Percentiles rank a stretch among this genome's conserved stretches.
Evolutionary conservation across 495 filamentous ascomycete species (phyloP).

Genomic region (Lasiosphaeris hirsuta): DNA sequence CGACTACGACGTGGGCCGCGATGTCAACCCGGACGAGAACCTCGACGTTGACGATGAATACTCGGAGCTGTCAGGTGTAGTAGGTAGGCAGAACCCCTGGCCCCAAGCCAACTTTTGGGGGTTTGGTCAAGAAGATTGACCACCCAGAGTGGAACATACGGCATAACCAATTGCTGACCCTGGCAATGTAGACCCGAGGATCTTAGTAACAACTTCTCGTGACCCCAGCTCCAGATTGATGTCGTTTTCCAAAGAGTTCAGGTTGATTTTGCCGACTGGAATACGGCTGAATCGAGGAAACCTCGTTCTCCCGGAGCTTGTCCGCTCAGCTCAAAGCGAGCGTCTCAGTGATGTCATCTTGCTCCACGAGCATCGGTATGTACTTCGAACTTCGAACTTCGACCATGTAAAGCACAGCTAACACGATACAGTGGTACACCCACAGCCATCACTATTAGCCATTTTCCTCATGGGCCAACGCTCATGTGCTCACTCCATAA

Average conservation of each 20-base stretch:
- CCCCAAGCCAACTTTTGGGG: background rate
- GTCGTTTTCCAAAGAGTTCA: conserved; percentile 93
- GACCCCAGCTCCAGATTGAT: conserved; percentile 80
- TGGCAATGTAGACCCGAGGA: conserved; percentile 18
- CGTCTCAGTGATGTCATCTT: conserved; percentile 82
- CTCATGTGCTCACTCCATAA: conserved; percentile 91
- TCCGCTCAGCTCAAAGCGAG: conserved; percentile 71
- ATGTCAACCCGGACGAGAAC: conserved; percentile 57
- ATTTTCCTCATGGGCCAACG: conserved; percentile 92
- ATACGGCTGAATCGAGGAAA: conserved; percentile 93
- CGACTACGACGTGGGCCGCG: conserved; percentile 84
- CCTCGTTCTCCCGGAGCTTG: conserved; percentile 78
- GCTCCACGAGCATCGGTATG: conserved; percentile 74
- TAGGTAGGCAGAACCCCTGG: conserved; percentile 11
- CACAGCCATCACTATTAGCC: conserved; percentile 87
- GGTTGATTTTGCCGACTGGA: conserved; percentile 82
- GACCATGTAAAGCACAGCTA: background rate
- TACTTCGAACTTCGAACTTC: background rate
- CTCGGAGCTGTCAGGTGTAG: conserved; percentile 31
- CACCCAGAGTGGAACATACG: no score
- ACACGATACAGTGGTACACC: conserved; percentile 63
- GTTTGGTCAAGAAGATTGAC: no score
- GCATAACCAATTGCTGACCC: conserved; percentile 3
- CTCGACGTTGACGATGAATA: conserved; percentile 88
- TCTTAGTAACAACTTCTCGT: conserved; percentile 88